These are phyloP conservation scores for Fraxinus americana DNA, from an alignment of 257 asterid species.

Conservation along the genomic window DNA sequence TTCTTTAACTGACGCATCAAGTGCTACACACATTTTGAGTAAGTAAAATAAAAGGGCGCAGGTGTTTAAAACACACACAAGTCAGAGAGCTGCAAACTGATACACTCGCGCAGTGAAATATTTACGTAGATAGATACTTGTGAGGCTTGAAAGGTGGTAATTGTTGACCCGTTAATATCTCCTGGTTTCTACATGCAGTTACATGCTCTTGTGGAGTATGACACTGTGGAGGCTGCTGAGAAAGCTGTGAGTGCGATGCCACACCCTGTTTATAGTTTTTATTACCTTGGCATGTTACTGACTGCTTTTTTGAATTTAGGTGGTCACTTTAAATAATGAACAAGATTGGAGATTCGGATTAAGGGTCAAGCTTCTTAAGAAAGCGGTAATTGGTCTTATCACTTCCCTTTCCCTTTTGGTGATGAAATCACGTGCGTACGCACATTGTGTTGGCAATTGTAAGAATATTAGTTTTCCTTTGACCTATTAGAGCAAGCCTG, in stretches of 20 bases:
- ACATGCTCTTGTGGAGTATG: conserved; percentile 92
- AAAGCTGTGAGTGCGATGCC: conserved; percentile 73
- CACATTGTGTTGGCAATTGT: not conserved
- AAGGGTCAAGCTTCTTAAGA: conserved; percentile 88
- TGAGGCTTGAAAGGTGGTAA: not conserved
- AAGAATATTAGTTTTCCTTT: conserved; percentile 12
- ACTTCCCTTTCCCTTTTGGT: conserved; percentile 10
- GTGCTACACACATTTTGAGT: not conserved
- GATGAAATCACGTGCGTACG: not conserved
- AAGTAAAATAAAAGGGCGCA: not conserved
- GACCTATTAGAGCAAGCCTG: conserved; percentile 56
- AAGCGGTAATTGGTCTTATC: conserved; percentile 48
- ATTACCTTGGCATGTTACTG: conserved; percentile 21
- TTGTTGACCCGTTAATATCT: conserved; percentile 7
- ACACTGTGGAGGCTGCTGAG: conserved; percentile 82
- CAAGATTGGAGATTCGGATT: conserved; percentile 98
- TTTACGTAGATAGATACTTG: not conserved
- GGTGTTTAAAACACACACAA: not conserved
- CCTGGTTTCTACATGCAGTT: conserved; percentile 46
- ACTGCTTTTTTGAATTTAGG: conserved; percentile 48
- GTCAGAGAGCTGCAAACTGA: no score
- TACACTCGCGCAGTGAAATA: not conserved
- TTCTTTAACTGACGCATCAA: not conserved
- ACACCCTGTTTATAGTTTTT: conserved; percentile 22
- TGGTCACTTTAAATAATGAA: conserved; percentile 71